Evolutionary conservation across 495 filamentous ascomycete species (phyloP).

Genomic region (Xylaria curta): DNA sequence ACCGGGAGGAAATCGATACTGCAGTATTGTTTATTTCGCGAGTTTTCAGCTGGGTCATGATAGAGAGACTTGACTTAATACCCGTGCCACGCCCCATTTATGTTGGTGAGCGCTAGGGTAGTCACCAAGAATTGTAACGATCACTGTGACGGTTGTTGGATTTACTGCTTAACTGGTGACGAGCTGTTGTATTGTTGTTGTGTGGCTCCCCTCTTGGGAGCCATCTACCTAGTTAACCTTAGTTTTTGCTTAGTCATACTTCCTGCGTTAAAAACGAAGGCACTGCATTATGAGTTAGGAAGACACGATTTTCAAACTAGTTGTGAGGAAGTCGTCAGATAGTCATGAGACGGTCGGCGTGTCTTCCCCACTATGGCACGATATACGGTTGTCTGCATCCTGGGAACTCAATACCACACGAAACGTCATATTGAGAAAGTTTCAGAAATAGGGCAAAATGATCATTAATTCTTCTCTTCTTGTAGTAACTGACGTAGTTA

Average conservation of each 20-base stretch:
- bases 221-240: too few relatives aligned
- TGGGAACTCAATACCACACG: neutral
- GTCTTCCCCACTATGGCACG: neutral
- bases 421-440: neutral
- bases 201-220: too few relatives aligned
- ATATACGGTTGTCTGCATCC: neutral
- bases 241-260: too few relatives aligned
- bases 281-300: neutral
- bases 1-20: constrained; percentile 8
- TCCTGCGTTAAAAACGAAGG: too few relatives aligned
- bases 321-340: constrained; percentile 8
- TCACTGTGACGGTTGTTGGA: too few relatives aligned
- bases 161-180: too few relatives aligned
- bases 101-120: constrained; percentile 9
- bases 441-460: constrained; percentile 5
- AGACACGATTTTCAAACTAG: neutral
- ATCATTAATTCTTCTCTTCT: neutral
- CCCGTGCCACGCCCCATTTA: constrained; percentile 3
- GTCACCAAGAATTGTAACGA: neutral
- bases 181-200: too few relatives aligned
- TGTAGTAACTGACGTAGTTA: neutral
- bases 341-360: neutral
- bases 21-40: constrained; percentile 10
- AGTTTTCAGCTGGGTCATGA: constrained; percentile 8
- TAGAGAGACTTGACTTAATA: constrained; percentile 11